Evolutionary conservation across 2,329 filamentous ascomycete genomes (phyloP), one percentile per base, ranked within the genome.

Genomic region (Westerdykella ornata): DNA sequence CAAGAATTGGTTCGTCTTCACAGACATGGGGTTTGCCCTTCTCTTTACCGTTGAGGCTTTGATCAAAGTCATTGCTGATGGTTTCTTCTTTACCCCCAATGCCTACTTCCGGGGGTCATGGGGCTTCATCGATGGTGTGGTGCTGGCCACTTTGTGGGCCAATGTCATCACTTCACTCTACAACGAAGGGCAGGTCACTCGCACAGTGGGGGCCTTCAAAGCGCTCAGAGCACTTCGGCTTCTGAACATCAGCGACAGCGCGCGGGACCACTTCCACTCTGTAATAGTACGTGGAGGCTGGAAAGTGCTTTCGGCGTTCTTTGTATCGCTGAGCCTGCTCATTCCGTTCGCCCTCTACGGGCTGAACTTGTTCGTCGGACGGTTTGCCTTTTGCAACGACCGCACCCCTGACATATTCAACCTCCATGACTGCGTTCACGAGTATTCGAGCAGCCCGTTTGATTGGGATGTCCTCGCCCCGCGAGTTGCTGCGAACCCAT

Each of bases 341-440:
- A 89, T 98, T 44, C 92, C 92, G 0, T 98, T 98, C 63, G 92
- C 92, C 49, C 90, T 98, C 29, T 97, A 97, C 51, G 92, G 88
- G 1, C 66, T 97, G 42, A 98, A 94, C 53, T 73, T 98, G 2
- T 98, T 98, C 69, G 85, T 84, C 48, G 90, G 89, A 4, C 74
- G 85, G 59, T 76, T 97, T 69, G 69, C 84, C 39, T 56, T 69
- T 16, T 98, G 92, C 72, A 98, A 96, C 59, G 88, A 94, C 51
- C 71, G 68, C 17, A 60, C 66, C 17, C 71, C 77, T 18, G 67
- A 64, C 19, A 77, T 82, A 8, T 70, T 74, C 26, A 73, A 77
- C 42, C 73, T 92, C 41, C 70, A 71, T 2, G 80, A 88, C 47
- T 98, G 94, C 65, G 83, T 90, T 45, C 85, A 85, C 47, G 94